Percentiles rank a stretch among this genome's conserved stretches.
phyloP scores from a whole-genome alignment of 2,329 filamentous ascomycete genomes.

The Atkinsonella hypoxylon region DNA sequence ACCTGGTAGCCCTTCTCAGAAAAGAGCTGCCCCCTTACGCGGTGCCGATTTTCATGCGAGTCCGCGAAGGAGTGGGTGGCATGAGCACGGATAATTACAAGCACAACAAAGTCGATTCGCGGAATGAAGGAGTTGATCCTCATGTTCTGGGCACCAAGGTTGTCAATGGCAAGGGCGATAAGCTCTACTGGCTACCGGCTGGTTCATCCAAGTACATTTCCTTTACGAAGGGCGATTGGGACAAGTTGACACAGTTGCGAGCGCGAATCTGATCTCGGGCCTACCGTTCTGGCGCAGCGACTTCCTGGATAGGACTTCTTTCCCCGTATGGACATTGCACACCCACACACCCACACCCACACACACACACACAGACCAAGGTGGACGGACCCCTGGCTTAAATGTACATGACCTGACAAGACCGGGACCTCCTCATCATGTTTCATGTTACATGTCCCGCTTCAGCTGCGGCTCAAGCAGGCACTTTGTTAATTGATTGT shows the following conservation, averaged over 20 bases:
- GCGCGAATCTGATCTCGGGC: conserved; percentile 4
- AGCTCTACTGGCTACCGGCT: conserved; percentile 6
- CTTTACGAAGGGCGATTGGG: conserved; percentile 6
- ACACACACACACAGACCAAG: no score
- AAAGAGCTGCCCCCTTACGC: conserved; percentile 56
- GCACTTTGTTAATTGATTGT: no score
- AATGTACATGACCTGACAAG: no score
- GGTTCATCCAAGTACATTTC: conserved; percentile 4
- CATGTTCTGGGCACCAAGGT: conserved; percentile 4
- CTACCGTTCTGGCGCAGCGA: no score
- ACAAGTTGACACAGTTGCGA: conserved; percentile 3
- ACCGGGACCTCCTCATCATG: no score
- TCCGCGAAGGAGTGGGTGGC: conserved; percentile 3
- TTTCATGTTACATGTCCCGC: no score
- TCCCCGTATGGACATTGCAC: no score
- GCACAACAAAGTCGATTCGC: conserved; percentile 7
- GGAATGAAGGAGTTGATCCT: conserved; percentile 5
- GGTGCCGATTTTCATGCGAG: conserved; percentile 46
- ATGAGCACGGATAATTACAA: conserved; percentile 7
- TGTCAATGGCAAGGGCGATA: conserved; percentile 1
- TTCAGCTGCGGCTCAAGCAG: no score
- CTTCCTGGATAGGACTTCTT: no score
- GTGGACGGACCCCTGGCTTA: no score
- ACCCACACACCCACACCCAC: no score
- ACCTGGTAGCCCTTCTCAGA: conserved; percentile 36